Conservation (phyloP, 306 rosid species). For the Quercus agrifolia region DNA sequence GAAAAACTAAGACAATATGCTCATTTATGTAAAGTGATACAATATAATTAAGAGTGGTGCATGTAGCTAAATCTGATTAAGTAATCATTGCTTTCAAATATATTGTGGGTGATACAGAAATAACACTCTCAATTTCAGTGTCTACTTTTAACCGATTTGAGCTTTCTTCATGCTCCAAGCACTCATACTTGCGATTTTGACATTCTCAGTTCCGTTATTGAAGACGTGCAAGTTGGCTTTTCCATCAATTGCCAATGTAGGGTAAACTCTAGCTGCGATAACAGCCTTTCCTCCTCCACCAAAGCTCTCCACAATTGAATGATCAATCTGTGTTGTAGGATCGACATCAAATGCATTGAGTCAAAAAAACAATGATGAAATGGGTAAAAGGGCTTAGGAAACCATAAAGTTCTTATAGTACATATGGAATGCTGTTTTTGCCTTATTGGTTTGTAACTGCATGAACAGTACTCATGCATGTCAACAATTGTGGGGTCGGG, state of each 20-base stretch:
- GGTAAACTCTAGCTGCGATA: conserved; percentile 85
- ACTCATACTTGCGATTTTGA: conserved; percentile 49
- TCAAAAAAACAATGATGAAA: not conserved
- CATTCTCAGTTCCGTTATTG: conserved; percentile 56
- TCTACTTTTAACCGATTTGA: conserved; percentile 19
- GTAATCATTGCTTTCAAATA: too few species aligned
- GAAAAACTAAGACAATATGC: too few species aligned
- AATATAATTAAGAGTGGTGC: too few species aligned
- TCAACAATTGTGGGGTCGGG: too few species aligned
- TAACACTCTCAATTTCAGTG: too few species aligned
- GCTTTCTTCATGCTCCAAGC: conserved; percentile 86
- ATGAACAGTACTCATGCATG: too few species aligned
- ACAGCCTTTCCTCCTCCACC: conserved; percentile 63
- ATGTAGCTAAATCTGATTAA: too few species aligned
- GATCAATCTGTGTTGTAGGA: conserved; percentile 53
- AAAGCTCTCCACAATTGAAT: conserved; percentile 77
- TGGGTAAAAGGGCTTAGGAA: not conserved
- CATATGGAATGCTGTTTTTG: too few species aligned
- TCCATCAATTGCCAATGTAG: conserved; percentile 57
- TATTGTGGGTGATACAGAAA: too few species aligned
- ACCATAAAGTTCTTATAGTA: too few species aligned
- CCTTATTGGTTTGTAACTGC: too few species aligned
- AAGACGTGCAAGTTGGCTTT: conserved; percentile 50
- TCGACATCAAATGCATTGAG: not conserved
- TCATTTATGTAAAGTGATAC: too few species aligned